A percentile compares a stretch with the other conserved stretches of the same genome.
phyloP scores from a whole-genome alignment of 129 eudicot species.

The Arctium lappa region DNA sequence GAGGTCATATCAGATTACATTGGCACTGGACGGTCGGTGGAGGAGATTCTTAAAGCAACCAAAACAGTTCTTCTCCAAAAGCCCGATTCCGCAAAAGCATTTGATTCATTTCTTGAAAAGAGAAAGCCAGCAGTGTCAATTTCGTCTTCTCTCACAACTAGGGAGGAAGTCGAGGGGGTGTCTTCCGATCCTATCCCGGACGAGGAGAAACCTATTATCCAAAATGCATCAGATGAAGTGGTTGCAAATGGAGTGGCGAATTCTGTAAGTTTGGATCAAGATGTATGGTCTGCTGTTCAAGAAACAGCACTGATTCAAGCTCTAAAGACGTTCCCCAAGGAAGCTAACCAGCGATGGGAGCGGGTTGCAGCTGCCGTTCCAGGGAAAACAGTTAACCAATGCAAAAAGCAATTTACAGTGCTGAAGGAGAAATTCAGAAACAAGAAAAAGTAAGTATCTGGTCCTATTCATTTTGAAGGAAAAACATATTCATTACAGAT shows the following conservation, averaged over 20 bases:
- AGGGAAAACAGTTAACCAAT: conserved; percentile 79
- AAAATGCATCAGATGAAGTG: conserved; percentile 14
- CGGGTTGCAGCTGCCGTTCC: conserved; percentile 94
- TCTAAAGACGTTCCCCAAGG: conserved; percentile 86
- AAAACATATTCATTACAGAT: conserved; percentile 7
- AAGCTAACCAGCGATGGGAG: conserved; percentile 85
- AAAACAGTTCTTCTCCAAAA: conserved; percentile 90
- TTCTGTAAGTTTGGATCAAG: conserved; percentile 41
- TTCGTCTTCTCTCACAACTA: conserved; percentile 72
- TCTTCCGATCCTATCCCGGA: conserved; percentile 21
- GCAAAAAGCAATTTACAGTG: conserved; percentile 78
- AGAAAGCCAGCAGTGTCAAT: conserved; percentile 72
- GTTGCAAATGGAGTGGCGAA: conserved; percentile 27
- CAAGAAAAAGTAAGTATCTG: conserved; percentile 47
- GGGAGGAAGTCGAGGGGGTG: conserved; percentile 57
- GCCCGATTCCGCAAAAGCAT: conserved; percentile 90
- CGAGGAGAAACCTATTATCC: conserved; percentile 22
- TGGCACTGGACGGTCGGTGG: conserved; percentile 76
- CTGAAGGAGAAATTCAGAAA: conserved; percentile 80
- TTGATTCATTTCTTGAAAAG: conserved; percentile 91
- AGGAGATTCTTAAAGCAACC: conserved; percentile 93
- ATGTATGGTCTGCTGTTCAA: conserved; percentile 78
- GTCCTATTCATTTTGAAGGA: conserved; percentile 16
- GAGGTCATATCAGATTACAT: conserved; percentile 93
- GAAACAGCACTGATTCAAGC: conserved; percentile 88